Base-by-base conservation (phyloP, 306 rosid species). In the Mucuna pruriens region DNA sequence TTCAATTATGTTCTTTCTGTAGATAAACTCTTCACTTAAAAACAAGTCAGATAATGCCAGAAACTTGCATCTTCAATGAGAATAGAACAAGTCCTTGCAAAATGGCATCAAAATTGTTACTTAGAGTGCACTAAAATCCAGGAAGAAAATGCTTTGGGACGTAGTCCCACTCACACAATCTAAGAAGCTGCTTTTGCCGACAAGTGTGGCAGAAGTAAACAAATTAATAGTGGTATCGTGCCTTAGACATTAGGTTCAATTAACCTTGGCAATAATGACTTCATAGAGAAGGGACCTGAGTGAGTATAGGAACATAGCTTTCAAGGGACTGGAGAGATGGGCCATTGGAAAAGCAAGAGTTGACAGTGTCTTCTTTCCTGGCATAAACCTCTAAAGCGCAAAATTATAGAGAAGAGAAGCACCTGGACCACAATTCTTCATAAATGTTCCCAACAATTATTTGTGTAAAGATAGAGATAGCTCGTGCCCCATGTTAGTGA, bases 381-480 rank as follows among this genome's bases (percentile, higher is more conserved):
- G 84, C 86, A 74, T 65, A 52, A 81, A 76, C 45, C 69, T 72
- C 81, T 79, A 82, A 25, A 70, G 80, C 57, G 78, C 72, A 79
- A 86, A 70, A 87, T 61, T 57, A 87, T 79, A 34, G 17, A 40
- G 61, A 77, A 69, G 74, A 78, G 78, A 62, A 76, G 58, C 46
- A 82, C 58, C 12, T 82, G 90, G 96, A 84, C 97, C 97, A 84
- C 89, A 46, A 79, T 69, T 82, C 69, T 84, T 79, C 86, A 82
- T 81, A 75, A 86, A 54, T 79, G 79, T 83, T 66, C 65, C 71
- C 80, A 84, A 46, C 82, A 92, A 91, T 87, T 76, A 87, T 88
- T 89, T 78, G 2, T 62, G 74, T 57, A 49, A 68, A 57, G 91
- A 88, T 66, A 79, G 82, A 69, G 83, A 88, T 55, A 66, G 80